A percentile compares a stretch with the other conserved stretches of the same genome.
Evolutionary conservation across 345 rosid species (phyloP).

Genomic region (Populus simonii): DNA sequence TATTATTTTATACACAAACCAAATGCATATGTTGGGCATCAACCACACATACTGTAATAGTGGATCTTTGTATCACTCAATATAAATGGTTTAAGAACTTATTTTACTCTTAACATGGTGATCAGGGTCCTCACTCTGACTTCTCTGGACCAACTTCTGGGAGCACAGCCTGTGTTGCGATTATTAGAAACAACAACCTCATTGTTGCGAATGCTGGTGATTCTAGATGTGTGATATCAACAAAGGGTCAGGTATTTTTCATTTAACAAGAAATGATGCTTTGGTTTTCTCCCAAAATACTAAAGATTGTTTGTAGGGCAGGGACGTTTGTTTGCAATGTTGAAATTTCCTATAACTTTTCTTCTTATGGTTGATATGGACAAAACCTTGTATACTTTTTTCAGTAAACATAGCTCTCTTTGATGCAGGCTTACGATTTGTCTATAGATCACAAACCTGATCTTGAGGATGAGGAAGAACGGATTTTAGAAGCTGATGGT

Average conservation of each 20-base stretch:
- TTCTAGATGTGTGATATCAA: constrained; percentile 90
- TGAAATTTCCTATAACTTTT: not conserved
- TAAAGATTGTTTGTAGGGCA: not conserved
- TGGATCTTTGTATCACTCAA: not conserved
- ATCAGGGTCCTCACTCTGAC: constrained; percentile 93
- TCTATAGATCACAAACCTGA: constrained; percentile 99
- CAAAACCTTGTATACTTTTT: not conserved
- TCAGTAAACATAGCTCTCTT: not conserved
- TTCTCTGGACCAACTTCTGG: constrained; percentile 87
- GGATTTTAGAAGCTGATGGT: constrained; percentile 95
- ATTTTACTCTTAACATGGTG: not conserved
- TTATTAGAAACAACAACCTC: constrained; percentile 65
- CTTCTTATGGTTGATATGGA: not conserved
- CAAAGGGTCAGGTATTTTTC: constrained; percentile 80
- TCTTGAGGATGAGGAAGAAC: constrained; percentile 83
- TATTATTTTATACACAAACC: too few species aligned
- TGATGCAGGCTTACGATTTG: constrained; percentile 76
- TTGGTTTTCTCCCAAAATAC: not conserved
- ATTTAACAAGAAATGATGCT: not conserved
- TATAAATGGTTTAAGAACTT: not conserved
- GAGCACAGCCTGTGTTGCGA: constrained; percentile 82
- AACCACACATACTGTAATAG: not conserved
- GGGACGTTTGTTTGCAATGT: not conserved
- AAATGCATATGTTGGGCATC: not conserved
- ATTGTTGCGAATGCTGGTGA: constrained; percentile 94